phyloP scores from a whole-genome alignment of 2,329 filamentous ascomycete species.

The Fusarium falciforme region DNA sequence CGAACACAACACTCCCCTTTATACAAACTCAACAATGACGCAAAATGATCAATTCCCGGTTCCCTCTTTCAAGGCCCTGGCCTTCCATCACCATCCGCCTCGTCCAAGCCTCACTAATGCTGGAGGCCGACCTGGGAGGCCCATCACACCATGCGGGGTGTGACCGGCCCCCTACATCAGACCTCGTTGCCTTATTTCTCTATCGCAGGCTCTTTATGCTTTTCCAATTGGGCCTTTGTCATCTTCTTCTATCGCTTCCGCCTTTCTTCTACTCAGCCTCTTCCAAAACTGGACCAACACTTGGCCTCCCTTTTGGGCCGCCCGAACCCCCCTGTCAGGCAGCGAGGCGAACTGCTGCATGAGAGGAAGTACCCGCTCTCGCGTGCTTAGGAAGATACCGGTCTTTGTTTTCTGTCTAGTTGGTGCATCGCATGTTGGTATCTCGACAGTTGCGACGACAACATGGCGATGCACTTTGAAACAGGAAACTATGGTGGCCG shows the following conservation, averaged over 20 bases:
- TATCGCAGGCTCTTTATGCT: too few relatives aligned
- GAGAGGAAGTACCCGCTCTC: conserved; percentile 1
- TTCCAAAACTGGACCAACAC: background rate
- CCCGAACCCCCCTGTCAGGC: conserved; percentile 3
- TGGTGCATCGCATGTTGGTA: background rate
- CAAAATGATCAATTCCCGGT: background rate
- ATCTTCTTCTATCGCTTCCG: background rate
- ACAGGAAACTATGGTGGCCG: background rate
- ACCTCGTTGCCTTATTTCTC: conserved; percentile 6
- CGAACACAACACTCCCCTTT: background rate
- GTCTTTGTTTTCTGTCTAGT: background rate
- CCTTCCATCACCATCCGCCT: background rate
- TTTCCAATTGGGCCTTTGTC: background rate
- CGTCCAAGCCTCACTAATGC: conserved; percentile 24
- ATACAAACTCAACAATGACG: background rate
- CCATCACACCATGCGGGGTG: conserved; percentile 34
- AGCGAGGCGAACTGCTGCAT: conserved; percentile 20
- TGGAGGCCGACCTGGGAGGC: conserved; percentile 35
- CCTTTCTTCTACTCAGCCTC: background rate
- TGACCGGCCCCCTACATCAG: conserved; percentile 10
- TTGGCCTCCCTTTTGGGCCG: conserved; percentile 13
- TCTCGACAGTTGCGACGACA: background rate
- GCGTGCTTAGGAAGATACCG: background rate
- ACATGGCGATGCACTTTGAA: background rate
- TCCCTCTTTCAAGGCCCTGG: background rate